Percentiles rank a stretch among this genome's conserved stretches.
Conservation (phyloP, 1,284 basidiomycete genomes). For the Grifola frondosa region DNA sequence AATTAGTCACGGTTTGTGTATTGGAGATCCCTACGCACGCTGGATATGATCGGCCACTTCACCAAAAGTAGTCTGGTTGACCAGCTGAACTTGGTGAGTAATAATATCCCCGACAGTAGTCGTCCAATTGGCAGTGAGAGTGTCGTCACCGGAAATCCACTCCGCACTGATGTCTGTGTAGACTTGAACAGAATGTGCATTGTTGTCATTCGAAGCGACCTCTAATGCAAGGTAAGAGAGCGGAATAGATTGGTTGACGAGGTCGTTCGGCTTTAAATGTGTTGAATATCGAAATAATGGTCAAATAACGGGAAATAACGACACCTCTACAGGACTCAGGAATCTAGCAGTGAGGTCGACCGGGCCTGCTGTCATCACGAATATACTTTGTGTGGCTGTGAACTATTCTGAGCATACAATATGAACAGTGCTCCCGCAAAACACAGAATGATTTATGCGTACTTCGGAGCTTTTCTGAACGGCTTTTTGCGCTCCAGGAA, state of each 20-base stretch:
- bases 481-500: slow-evolving; percentile 45
- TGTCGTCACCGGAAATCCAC: slow-evolving; percentile 6
- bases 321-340: slow-evolving; percentile 67
- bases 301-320: no score
- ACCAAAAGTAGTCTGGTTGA: slow-evolving; percentile 1
- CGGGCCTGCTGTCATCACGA: slow-evolving; percentile 57
- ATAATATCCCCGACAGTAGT: slow-evolving; percentile 6
- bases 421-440: background rate
- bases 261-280: slow-evolving; percentile 28
- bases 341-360: slow-evolving; percentile 61
- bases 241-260: slow-evolving; percentile 27
- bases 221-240: slow-evolving; percentile 27
- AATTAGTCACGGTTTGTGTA: background rate
- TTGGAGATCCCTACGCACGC: background rate
- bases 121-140: slow-evolving; percentile 8
- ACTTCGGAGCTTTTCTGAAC: slow-evolving; percentile 57
- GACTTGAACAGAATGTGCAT: slow-evolving; percentile 24
- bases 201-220: slow-evolving; percentile 24
- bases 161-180: slow-evolving; percentile 30
- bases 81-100: slow-evolving; percentile 9
- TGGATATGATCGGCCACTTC: slow-evolving; percentile 6
- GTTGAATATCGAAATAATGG: no score
- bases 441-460: background rate
- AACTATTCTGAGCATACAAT: slow-evolving; percentile 39
- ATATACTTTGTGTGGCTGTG: slow-evolving; percentile 61